Conservation (phyloP, 1,139 yeast genomes). For the Taphrina communis region DNA sequence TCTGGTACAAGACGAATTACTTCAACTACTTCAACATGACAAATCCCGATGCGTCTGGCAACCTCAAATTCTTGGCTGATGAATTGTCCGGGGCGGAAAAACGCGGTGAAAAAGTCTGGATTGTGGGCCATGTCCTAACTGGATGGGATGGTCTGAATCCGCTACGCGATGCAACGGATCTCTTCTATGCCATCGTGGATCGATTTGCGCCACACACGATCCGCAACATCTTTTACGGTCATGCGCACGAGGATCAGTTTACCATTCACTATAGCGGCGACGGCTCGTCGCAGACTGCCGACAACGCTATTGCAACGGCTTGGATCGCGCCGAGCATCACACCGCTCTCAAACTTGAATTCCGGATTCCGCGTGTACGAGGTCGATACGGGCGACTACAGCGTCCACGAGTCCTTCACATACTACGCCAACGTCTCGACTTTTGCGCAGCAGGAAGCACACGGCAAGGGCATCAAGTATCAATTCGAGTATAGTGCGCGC, state of each 20-base stretch:
- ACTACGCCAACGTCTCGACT: constrained; percentile 60
- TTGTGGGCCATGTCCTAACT: constrained; percentile 71
- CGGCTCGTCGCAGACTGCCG: constrained; percentile 1
- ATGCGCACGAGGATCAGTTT: constrained; percentile 69
- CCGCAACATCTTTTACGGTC: constrained; percentile 73
- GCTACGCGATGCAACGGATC: constrained; percentile 65
- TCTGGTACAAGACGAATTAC: constrained; percentile 68
- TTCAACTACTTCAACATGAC: constrained; percentile 66
- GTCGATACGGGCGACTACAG: constrained; percentile 69
- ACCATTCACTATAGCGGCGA: constrained; percentile 55
- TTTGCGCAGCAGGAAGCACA: constrained; percentile 49
- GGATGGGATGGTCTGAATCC: constrained; percentile 59
- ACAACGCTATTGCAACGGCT: constrained; percentile 55
- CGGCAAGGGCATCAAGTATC: constrained; percentile 53
- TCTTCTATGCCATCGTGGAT: constrained; percentile 64
- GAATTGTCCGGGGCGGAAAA: constrained; percentile 66
- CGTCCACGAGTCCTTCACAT: constrained; percentile 65
- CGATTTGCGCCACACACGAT: constrained; percentile 73
- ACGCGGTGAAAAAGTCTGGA: constrained; percentile 69
- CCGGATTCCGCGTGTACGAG: constrained; percentile 74
- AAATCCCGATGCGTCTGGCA: constrained; percentile 68
- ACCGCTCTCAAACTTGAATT: constrained; percentile 65
- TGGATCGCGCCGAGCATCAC: constrained; percentile 73
- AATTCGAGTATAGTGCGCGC: constrained; percentile 63
- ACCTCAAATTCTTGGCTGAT: constrained; percentile 64